A percentile compares a stretch with the other conserved stretches of the same genome.
Evolutionary conservation across 805 yeast genomes (phyloP).

Genomic region (Maudiozyma bulderi): DNA sequence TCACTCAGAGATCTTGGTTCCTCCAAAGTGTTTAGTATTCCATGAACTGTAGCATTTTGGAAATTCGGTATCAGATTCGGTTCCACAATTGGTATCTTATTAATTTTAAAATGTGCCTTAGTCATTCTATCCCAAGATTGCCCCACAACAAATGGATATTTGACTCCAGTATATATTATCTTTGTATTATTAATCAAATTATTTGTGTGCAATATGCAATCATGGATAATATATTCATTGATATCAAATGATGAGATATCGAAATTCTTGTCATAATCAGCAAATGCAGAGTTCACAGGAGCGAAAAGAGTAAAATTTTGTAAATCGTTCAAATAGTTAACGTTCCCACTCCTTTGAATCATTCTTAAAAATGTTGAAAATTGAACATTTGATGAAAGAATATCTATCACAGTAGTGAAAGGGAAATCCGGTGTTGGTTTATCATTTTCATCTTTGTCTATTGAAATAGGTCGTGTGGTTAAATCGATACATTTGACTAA

Average conservation of each 20-base stretch:
- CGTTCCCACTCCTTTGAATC: constrained; percentile 51
- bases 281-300: constrained; percentile 72
- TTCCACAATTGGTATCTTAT: constrained; percentile 37
- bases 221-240: constrained; percentile 24
- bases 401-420: constrained; percentile 48
- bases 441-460: background rate
- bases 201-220: constrained; percentile 28
- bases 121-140: constrained; percentile 6
- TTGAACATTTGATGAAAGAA: constrained; percentile 57
- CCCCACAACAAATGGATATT: constrained; percentile 13
- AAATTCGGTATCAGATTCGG: constrained; percentile 49
- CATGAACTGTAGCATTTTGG: constrained; percentile 60
- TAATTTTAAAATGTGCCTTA: constrained; percentile 5
- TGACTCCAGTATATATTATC: constrained; percentile 10
- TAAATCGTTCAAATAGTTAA: constrained; percentile 51
- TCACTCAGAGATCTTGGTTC: constrained; percentile 30
- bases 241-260: constrained; percentile 11
- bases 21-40: constrained; percentile 40
- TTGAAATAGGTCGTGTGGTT: background rate
- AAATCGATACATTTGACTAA: background rate
- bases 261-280: constrained; percentile 10
- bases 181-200: constrained; percentile 8
- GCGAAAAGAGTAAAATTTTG: constrained; percentile 66
- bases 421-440: constrained; percentile 13
- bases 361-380: constrained; percentile 54